Percentiles rank a stretch among this genome's conserved stretches.
These are phyloP conservation scores for Colletotrichum tropicale DNA, from an alignment of 2,329 filamentous ascomycete species.

Conservation along the genomic window DNA sequence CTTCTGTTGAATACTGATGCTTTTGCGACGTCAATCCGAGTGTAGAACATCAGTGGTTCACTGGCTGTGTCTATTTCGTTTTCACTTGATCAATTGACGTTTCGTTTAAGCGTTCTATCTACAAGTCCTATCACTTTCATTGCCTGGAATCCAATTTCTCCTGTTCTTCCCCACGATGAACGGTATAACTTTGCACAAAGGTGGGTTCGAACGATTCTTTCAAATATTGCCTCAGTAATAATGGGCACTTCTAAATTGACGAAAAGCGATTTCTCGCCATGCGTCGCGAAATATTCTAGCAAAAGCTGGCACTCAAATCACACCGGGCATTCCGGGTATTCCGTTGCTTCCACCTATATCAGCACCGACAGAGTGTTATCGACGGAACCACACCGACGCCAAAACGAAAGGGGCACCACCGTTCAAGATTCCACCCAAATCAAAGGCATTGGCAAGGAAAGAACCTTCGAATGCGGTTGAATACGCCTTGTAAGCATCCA, in stretches of 20 bases:
- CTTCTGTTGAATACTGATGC: neutral
- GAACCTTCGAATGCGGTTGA: constrained; percentile 13
- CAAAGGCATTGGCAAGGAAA: neutral
- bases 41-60: neutral
- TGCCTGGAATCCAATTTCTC: neutral
- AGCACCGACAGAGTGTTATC: neutral
- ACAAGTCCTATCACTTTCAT: neutral
- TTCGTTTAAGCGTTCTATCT: rapidly evolving
- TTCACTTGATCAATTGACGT: neutral
- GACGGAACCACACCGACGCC: neutral
- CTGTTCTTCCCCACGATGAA: neutral
- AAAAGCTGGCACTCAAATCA: neutral
- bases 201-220: neutral
- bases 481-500: constrained; percentile 19
- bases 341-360: neutral
- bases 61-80: neutral
- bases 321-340: neutral
- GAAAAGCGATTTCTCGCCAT: neutral
- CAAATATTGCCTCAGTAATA: no score
- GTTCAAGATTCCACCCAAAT: neutral
- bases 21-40: neutral
- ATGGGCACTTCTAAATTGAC: neutral
- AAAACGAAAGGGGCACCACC: neutral
- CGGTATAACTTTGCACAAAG: neutral
- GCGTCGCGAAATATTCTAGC: neutral